Evolutionary conservation across 148 eudicot genomes (phyloP), one percentile per base, ranked within the genome.

Genomic region (Diospyros kaki): DNA sequence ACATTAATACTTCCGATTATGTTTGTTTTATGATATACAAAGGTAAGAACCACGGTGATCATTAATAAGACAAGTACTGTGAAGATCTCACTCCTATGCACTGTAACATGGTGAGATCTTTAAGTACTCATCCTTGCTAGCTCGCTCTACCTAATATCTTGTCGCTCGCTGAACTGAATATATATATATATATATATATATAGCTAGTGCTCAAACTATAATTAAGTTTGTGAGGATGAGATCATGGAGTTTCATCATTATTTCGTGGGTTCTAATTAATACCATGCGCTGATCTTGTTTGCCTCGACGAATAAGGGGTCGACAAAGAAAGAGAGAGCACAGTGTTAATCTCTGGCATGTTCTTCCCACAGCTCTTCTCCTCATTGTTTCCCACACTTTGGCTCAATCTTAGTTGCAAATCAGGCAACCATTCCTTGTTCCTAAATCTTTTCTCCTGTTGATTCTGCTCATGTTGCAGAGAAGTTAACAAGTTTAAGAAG

Each of bases 321-420:
- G 28, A 18, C 41, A 84, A 74, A 53, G 90, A 83, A 69, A 87
- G 86, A 54, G 90, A 87, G 14, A 87, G 90, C 76, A 54, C 73
- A 39, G 86, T 83, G 70, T 83, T 81, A 69, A 80, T 80, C 50
- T 84, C 84, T 9, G 79, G 69, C 48, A 43, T 9, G 46, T 53
- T 56, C 59, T 73, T 66, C 10, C 52, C 66, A 58, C 66, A 48
- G 58, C 52, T 61, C 68, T 53, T 79, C 5, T 73, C 78, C 10
- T 77, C 68, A 2, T 69, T 58, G 58, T 61, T 63, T 41, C 51
- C 74, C 7, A 51, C 53, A 46, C 43, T 82, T 43, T 80, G 79
- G 81, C 81, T 81, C 81, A 83, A 74, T 4, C 71, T 65, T 17
- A 82, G 80, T 66, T 83, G 86, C 83, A 84, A 80, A 75, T 87